Evolutionary conservation across 345 rosid species (phyloP).

Genomic region (rapeseed (Brassica napus)): Da-Ae NC_063449.1:44588501-44589000

Average conservation of each 20-base stretch:
- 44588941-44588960: slow-evolving; percentile 16
- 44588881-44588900: slow-evolving; percentile 62
- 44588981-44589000: slow-evolving; percentile 18
- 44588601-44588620: background rate
- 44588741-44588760: slow-evolving; percentile 26
- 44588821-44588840: slow-evolving; percentile 5
- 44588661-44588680: slow-evolving; percentile 18
- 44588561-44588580: background rate
- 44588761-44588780: slow-evolving; percentile 24
- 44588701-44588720: slow-evolving; percentile 28
- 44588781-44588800: slow-evolving; percentile 22
- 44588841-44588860: slow-evolving; percentile 68
- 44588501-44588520: slow-evolving; percentile 15
- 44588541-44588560: background rate
- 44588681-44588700: background rate
- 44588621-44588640: too few species aligned
- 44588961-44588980: slow-evolving; percentile 32
- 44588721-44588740: slow-evolving; percentile 37
- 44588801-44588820: background rate
- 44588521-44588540: slow-evolving; percentile 5
- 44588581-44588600: background rate
- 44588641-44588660: background rate
- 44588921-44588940: slow-evolving; percentile 5
- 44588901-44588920: slow-evolving; percentile 38
- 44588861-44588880: slow-evolving; percentile 84